Base-by-base conservation (phyloP, 2,329 filamentous ascomycete genomes). In the Cucurbitaria berberidis region DNA sequence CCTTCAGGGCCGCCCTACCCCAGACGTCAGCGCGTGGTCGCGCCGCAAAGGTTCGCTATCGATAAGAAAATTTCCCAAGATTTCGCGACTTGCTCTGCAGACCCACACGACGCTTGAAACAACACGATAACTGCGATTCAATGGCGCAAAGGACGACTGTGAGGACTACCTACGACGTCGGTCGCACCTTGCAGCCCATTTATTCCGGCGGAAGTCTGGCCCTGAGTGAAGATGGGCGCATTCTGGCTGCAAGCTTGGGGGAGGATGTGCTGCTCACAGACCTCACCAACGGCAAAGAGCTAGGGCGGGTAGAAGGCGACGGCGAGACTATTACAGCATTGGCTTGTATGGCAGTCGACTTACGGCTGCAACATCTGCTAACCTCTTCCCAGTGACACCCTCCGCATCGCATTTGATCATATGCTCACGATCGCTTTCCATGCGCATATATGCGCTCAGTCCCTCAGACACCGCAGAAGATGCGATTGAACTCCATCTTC, bases 341-440 rank as follows among this genome's bases (percentile, higher is more conserved):
- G 47, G 86, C 84, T 39, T 76, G 87, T 89, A 76, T 61, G 77
- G 30, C 26, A 38, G 22, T 32, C 27, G 3, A 16, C 15, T 24
- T 38, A 6, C 34, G 21, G 39, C 3, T 8, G 2, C 51, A 26
- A 9, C 29, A 29, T 5, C 16, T 50, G 49, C 64, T 56, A 39
- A 60, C 39, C 68, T 51, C 68, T 42, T 57, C 57, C n/a, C 63
- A 91, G 89, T 99, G 63, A 96, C 93, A 0, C 92, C 93, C 0
- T 91, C 90, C 56, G 91, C 87, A 8, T 92, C 91, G 22, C 91
- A 97, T 75, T 84, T 98, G 49, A 87, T 96, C 60, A 80, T 96
- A 63, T 98, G 93, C 79, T 99, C 95, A 16, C 88, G 93, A 63
- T 98, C 93, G n/a, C 82, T 97, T 48, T 93, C 92, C 6, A 96